Evolutionary conservation across 192 early-diverging fungal genomes (phyloP).

Genomic region (Coemansia sp.): DNA sequence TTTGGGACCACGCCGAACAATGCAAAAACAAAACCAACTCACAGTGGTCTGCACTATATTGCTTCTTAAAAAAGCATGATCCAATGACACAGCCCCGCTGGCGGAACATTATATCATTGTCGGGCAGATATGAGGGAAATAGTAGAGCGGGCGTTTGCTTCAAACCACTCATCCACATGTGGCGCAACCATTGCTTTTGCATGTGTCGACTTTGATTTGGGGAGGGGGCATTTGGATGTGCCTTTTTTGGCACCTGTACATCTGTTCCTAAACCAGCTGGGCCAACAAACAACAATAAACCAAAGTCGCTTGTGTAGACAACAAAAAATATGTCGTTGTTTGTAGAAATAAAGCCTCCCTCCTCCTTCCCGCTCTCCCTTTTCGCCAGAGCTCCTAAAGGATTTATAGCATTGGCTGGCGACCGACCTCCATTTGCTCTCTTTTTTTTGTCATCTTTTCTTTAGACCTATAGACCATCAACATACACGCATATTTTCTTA

Average conservation of each 20-base stretch:
- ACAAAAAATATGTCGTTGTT: no score
- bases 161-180: not conserved
- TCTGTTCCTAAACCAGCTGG: not conserved
- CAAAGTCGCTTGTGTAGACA: not conserved
- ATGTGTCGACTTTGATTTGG: not conserved
- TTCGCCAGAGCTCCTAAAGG: no score
- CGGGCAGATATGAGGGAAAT: not conserved
- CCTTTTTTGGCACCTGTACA: not conserved
- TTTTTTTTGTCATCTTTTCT: not conserved
- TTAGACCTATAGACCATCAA: not conserved
- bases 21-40: not conserved
- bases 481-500: not conserved
- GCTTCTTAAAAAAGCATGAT: not conserved
- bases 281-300: not conserved
- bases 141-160: not conserved
- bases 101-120: not conserved
- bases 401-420: no score
- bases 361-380: no score
- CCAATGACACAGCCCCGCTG: no score
- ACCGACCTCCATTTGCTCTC: no score
- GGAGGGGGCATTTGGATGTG: not conserved
- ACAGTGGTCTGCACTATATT: not conserved
- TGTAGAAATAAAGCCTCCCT: no score
- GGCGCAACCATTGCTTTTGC: not conserved
- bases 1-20: not conserved